Evolutionary conservation across 2,329 filamentous ascomycete genomes (phyloP), one percentile per base, ranked within the genome.

Genomic region (Cryphonectria japonica): DNA sequence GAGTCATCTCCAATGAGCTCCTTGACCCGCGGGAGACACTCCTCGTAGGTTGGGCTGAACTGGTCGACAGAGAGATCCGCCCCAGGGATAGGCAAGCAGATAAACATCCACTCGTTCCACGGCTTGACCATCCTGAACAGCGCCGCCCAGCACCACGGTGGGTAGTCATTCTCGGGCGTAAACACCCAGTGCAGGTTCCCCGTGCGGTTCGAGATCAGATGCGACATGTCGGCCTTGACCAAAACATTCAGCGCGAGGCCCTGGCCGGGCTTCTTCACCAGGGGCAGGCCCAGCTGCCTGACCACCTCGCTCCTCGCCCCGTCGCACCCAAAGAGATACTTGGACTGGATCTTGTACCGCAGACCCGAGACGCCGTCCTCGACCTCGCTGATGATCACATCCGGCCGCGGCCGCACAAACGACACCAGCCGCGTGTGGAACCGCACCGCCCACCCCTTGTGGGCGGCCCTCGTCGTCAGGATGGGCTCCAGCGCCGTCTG

Each of bases 111-210:
- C 79, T 91, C 86, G 73, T 86, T 76, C 88, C 88, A 91, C 0
- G 88, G 85, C 79, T 86, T 88, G 5, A 91, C 87, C 88, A 91
- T 90, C 34, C 89, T 81, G 2, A 85, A 80, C 73, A 88, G 78
- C 3, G 77, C 79, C 43, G 80, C 79, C 83, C 85, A 87, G 0
- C 82, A 86, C 78, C 86, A 89, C 0, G 80, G 80, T 0, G 85
- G 85, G 68, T 85, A 79, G 68, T 88, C 84, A 2, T 77, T 78
- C 70, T 88, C 85, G 0, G 89, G 88, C 73, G 85, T 83, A 76
- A 91, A 80, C 1, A 89, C 80, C 85, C 87, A 90, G 76, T 91
- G 88, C 26, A 91, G 80, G 75, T 89, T 90, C 0, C 88, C 89
- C 39, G 80, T 82, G 0, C 88, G 82, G 66, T 83, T 78, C 68